Conservation (phyloP, 1,284 basidiomycete genomes). For the Termitomyces sp. region DNA sequence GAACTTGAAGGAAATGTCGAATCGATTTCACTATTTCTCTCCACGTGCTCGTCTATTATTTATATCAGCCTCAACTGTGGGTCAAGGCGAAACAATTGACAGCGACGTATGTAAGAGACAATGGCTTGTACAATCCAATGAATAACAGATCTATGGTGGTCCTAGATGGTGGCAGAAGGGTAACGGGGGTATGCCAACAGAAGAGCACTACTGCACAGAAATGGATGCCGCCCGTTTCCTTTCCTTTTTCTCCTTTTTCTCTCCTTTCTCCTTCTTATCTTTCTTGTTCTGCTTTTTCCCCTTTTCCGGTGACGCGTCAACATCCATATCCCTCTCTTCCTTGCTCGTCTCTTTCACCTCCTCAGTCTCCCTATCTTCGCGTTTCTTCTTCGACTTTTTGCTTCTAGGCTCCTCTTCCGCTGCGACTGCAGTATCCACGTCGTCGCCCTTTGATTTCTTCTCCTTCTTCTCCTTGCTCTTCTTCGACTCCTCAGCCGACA, state of each 20-base stretch:
- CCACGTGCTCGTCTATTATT: conserved; percentile 15
- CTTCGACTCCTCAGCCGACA: conserved; percentile 8
- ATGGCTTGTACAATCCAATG: not conserved
- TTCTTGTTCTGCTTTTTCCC: conserved; percentile 21
- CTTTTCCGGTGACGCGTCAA: conserved; percentile 6
- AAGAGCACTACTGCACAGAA: conserved; percentile 11
- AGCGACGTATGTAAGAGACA: not conserved
- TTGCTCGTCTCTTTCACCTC: not conserved
- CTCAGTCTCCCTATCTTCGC: not conserved
- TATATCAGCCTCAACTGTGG: conserved; percentile 3
- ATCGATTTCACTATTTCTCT: conserved; percentile 18
- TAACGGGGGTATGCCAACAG: not conserved
- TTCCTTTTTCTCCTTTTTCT: conserved; percentile 19
- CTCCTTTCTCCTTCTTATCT: conserved; percentile 14
- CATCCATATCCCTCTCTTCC: conserved; percentile 1
- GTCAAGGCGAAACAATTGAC: not conserved
- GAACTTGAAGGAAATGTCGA: conserved; percentile 16
- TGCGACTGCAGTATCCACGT: conserved; percentile 14
- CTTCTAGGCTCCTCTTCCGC: conserved; percentile 8
- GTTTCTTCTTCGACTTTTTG: conserved; percentile 19
- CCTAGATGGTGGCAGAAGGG: not conserved
- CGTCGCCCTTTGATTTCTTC: conserved; percentile 19
- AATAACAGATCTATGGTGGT: not conserved
- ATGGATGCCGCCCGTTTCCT: conserved; percentile 17
- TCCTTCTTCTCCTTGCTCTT: conserved; percentile 16